A percentile compares a stretch with the other conserved stretches of the same genome.
These are phyloP conservation scores for Yarrowia sp. DNA, from an alignment of 805 yeast genomes.

Conservation along the genomic window DNA sequence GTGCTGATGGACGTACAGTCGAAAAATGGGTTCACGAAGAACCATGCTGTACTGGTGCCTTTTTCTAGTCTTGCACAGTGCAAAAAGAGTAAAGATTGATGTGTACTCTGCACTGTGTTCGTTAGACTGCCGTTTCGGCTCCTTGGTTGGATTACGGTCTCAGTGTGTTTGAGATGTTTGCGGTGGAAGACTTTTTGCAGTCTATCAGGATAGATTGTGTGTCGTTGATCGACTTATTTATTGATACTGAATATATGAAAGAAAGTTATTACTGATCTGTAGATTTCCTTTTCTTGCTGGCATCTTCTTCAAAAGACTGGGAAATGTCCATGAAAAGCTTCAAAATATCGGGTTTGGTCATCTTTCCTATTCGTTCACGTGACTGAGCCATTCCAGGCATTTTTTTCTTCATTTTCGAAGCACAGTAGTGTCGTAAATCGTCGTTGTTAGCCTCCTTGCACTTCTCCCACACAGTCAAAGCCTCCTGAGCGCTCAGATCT, in stretches of 20 bases:
- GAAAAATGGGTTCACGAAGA: not conserved
- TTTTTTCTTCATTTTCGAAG: not conserved
- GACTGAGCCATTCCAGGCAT: not conserved
- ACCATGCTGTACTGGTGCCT: too few relatives aligned
- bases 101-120: not conserved
- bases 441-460: not conserved
- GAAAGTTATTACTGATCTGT: not conserved
- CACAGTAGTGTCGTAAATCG: not conserved
- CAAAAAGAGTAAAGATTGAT: too few relatives aligned
- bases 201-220: conserved; percentile 9
- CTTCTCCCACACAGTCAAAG: too few relatives aligned
- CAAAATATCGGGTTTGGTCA: not conserved
- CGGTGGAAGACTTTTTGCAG: conserved; percentile 2
- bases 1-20: conserved; percentile 17
- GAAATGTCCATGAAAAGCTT: not conserved
- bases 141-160: conserved; percentile 13
- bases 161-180: not conserved
- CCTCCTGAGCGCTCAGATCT: not conserved
- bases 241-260: conserved; percentile 2
- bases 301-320: too few relatives aligned
- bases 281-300: not conserved
- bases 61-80: too few relatives aligned
- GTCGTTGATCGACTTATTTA: conserved; percentile 17
- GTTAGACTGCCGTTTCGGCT: not conserved
- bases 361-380: not conserved